Base-by-base conservation (phyloP, 2,329 filamentous ascomycete genomes). In the Diaporthe batatas region DNA sequence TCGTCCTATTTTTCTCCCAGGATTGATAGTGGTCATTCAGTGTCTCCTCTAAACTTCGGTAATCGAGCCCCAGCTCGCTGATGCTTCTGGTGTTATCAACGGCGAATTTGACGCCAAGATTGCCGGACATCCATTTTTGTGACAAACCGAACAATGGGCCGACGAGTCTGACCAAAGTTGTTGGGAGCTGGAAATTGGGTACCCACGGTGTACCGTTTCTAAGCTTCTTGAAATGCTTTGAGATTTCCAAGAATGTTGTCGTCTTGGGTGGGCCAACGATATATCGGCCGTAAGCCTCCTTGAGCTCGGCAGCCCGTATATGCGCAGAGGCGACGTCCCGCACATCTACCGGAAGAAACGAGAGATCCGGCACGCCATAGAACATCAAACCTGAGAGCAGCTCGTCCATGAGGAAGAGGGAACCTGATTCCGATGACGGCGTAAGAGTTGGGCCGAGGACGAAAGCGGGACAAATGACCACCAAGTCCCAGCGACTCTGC, bases 281-380 rank as follows among this genome's bases (percentile, higher is more conserved):
- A n/a, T 74, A 75, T 1, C 74, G 70, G 7, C 75, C 75, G 6
- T 72, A 68, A 6, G 75, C 68, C 29, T n/a, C 54, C 16, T 67
- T 39, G 12, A 29, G 29, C 68, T 72, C 73, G 6, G 73, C 75
- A 21, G 73, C 75, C 32, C 21, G 65, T 18, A 75, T 70, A 39
- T 77, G 76, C 3, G 77, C 76, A 39, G 72, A 32, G 1, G 76
- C 77, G 12, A 77, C 77, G 44, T 78, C 77, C 36, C 77, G 74
- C 4, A 78, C 77, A 62, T 78, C 77, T 16, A 76, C 73, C 12
- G 73, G 44, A 39, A 73, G 71, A 25, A 77, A 79, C n/a, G 65
- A 74, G 21, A 80, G 29, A 59, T 79, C 78, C 3, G 79, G 77
- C 8, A 77, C 72, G 6, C 79, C 79, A n/a, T 77, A 74, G 11